Percentiles rank a stretch among this genome's conserved stretches.
phyloP scores from a whole-genome alignment of 768 basidiomycete species.

The Kwoniella newhampshirensis region DNA sequence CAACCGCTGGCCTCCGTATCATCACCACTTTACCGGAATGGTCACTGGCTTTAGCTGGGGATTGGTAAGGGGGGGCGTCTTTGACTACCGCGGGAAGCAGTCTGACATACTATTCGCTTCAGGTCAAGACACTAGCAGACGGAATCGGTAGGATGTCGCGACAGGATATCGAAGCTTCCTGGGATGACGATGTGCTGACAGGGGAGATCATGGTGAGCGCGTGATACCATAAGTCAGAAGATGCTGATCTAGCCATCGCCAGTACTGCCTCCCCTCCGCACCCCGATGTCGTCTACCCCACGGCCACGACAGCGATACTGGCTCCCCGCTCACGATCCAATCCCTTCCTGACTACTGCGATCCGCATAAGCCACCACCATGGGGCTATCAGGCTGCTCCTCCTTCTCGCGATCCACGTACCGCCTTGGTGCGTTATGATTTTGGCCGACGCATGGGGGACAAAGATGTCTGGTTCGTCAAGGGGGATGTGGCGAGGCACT shows the following conservation, averaged over 20 bases:
- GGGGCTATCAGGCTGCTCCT: slow-evolving; percentile 25
- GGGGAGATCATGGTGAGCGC: slow-evolving; percentile 34
- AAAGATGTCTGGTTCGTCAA: slow-evolving; percentile 14
- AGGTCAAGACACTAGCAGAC: slow-evolving; percentile 27
- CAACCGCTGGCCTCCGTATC: slow-evolving; percentile 28
- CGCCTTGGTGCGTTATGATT: slow-evolving; percentile 25
- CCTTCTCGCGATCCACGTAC: slow-evolving; percentile 22
- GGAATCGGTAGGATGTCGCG: slow-evolving; percentile 26
- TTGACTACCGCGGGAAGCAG: too few relatives aligned
- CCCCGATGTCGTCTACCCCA: slow-evolving; percentile 13
- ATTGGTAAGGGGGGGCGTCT: slow-evolving; percentile 21
- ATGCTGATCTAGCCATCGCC: not conserved
- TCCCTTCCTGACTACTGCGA: slow-evolving; percentile 16
- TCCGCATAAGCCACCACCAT: slow-evolving; percentile 18
- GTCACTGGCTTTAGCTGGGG: slow-evolving; percentile 30
- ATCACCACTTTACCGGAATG: slow-evolving; percentile 34
- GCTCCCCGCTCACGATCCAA: not conserved
- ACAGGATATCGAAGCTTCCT: slow-evolving; percentile 22
- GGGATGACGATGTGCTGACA: slow-evolving; percentile 36
- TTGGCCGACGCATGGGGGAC: slow-evolving; percentile 23
- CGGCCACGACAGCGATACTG: too few relatives aligned
- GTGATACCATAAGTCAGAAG: not conserved
- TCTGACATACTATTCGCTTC: too few relatives aligned
- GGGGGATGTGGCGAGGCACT: slow-evolving; percentile 30
- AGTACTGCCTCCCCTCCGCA: slow-evolving; percentile 23